Base-by-base conservation (phyloP, 1,139 yeast genomes). In the Lodderomyces beijingensis region DNA sequence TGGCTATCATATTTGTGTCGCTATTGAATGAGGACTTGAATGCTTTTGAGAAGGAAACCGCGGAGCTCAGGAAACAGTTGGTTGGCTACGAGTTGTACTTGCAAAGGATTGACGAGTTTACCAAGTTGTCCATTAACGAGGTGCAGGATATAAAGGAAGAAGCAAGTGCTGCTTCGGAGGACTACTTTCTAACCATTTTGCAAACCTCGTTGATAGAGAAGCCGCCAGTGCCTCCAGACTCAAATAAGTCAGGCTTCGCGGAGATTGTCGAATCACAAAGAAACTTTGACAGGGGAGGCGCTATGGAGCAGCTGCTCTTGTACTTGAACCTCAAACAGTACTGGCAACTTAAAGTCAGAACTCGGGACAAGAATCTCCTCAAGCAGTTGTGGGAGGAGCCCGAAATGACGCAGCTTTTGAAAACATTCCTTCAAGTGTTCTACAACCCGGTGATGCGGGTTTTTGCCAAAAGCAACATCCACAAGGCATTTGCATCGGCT, bases 341-440 rank as follows among this genome's bases (percentile, higher is more conserved):
- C 38, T 74, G 84, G 58, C 79, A 74, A 42, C 57, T 84, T 15
- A 72, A 74, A 44, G 62, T 85, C 2, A 71, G 94, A 27, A 79
- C 75, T 38, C 74, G 77, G 28, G 97, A 89, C 51, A 87, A 86
- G 52, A 76, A 78, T 35, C 61, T 81, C 30, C 57, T 88, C 65
- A 80, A 79, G 45, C 78, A 79, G 49, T 57, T 89, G 30, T 86
- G 96, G 93, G 78, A 78, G 34, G 95, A 88, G 47, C 88, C 91
- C 0, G 85, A 82, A 46, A 62, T 93, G 27, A 77, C 88, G 16
- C 68, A 67, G 30, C 64, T 89, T 27, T 62, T 88, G 36, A 82
- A 82, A 43, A 85, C 84, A 36, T 64, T 86, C 25, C 68, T 89
- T 27, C 74, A 88, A 0, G 70, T 87, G 36, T 83, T 89, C 45